A percentile compares a stretch with the other conserved stretches of the same genome.
These are phyloP conservation scores for Entomortierella parvispora DNA, from an alignment of 192 early-diverging fungal genomes.

Conservation along the genomic window DNA sequence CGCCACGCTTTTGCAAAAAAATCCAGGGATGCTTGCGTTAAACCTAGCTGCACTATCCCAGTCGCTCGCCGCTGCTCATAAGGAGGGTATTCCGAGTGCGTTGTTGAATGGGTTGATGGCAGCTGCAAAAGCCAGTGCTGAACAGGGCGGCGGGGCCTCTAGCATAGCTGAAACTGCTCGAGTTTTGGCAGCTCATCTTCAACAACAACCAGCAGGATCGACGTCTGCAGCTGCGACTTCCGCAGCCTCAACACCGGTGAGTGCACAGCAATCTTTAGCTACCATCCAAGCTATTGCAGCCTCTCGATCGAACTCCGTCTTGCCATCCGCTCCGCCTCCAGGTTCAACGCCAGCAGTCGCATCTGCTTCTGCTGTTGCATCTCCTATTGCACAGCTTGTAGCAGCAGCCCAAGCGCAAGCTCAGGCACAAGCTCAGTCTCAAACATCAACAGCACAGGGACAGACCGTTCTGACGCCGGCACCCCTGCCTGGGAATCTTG, in stretches of 20 bases:
- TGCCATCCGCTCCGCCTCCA: not conserved
- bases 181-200: slow-evolving; percentile 2
- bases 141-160: not conserved
- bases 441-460: not conserved
- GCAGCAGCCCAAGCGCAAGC: slow-evolving; percentile 47
- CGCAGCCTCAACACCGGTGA: not conserved
- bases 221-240: slow-evolving; percentile 1
- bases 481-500: slow-evolving; percentile 19
- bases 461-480: not conserved
- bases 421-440: slow-evolving; percentile 3
- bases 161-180: slow-evolving; percentile 4
- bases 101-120: slow-evolving; percentile 22
- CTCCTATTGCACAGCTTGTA: slow-evolving; percentile 37
- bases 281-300: slow-evolving; percentile 28
- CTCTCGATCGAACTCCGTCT: not conserved
- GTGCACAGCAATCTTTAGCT: slow-evolving; percentile 15
- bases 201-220: not conserved
- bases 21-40: slow-evolving; percentile 26
- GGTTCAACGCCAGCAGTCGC: slow-evolving; percentile 1
- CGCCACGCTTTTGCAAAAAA: slow-evolving; percentile 42
- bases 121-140: slow-evolving; percentile 33
- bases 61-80: slow-evolving; percentile 29
- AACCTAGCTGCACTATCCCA: slow-evolving; percentile 31
- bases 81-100: slow-evolving; percentile 40
- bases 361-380: slow-evolving; percentile 13